These are phyloP conservation scores for Chalciporus sp. DNA, from an alignment of 1,284 basidiomycete genomes.

Conservation along the genomic window DNA sequence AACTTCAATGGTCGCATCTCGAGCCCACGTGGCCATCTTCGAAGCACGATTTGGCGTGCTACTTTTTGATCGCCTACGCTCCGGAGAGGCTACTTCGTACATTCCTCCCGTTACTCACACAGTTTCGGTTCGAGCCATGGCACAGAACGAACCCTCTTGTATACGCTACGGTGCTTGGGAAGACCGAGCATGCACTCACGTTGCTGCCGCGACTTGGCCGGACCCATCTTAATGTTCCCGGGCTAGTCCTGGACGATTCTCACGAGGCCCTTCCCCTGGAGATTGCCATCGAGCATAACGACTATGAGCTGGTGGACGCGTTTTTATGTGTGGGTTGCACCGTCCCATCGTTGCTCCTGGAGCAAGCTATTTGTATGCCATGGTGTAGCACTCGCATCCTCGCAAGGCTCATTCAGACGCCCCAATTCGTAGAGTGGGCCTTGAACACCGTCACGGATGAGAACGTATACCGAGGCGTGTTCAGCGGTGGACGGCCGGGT, in stretches of 20 bases:
- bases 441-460: neutral
- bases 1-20: neutral
- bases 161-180: neutral
- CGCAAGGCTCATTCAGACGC: conserved; percentile 10
- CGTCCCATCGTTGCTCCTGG: conserved; percentile 8
- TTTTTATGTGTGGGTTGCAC: conserved; percentile 10
- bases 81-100: neutral
- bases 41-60: conserved; percentile 11
- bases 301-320: neutral
- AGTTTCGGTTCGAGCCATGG: no score
- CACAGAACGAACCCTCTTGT: conserved; percentile 16
- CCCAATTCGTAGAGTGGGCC: conserved; percentile 15
- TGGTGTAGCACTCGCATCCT: neutral
- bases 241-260: neutral
- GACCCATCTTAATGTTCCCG: neutral
- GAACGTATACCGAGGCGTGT: neutral
- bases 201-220: conserved; percentile 10
- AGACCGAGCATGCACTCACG: conserved; percentile 1
- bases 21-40: neutral
- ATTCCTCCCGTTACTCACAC: neutral
- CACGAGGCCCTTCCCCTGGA: conserved; percentile 15
- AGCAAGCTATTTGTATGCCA: neutral
- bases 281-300: neutral
- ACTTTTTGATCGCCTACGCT: conserved; percentile 9
- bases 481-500: neutral